Evolutionary conservation across 805 yeast genomes (phyloP).

Genomic region (Candida vaughaniae): DNA sequence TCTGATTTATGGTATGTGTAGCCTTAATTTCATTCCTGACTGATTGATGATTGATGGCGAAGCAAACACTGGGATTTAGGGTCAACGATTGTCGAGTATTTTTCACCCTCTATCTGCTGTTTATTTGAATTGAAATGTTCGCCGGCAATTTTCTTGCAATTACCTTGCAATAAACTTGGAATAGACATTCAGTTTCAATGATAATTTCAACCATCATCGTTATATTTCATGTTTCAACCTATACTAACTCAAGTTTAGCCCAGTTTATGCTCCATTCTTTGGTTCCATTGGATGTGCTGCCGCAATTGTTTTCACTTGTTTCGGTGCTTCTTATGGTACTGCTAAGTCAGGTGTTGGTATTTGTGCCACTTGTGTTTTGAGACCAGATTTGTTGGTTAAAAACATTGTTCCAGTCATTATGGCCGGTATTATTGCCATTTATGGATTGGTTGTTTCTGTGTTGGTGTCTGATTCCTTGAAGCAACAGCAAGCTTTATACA

Average conservation of each 20-base stretch:
- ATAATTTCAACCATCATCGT: too few species aligned
- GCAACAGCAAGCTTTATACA: slow-evolving; percentile 90
- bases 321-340: slow-evolving; percentile 99
- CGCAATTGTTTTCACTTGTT: slow-evolving; percentile 97
- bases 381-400: slow-evolving; percentile 94
- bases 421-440: slow-evolving; percentile 99
- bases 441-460: slow-evolving; percentile 95
- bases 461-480: slow-evolving; percentile 85
- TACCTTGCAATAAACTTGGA: background rate
- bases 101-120: too few species aligned
- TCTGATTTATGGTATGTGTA: slow-evolving; percentile 72
- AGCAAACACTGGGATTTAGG: too few species aligned
- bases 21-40: background rate
- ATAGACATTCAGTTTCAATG: slow-evolving; percentile 1
- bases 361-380: slow-evolving; percentile 94
- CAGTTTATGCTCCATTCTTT: slow-evolving; percentile 91
- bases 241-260: too few species aligned
- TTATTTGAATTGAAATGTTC: too few species aligned
- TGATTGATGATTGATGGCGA: too few species aligned
- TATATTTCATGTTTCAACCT: too few species aligned
- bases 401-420: slow-evolving; percentile 95
- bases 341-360: slow-evolving; percentile 99
- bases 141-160: too few species aligned
- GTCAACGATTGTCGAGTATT: too few species aligned
- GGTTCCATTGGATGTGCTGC: slow-evolving; percentile 99